Conservation (phyloP, 2,329 filamentous ascomycete species). For the Scedosporium apiospermum region DNA sequence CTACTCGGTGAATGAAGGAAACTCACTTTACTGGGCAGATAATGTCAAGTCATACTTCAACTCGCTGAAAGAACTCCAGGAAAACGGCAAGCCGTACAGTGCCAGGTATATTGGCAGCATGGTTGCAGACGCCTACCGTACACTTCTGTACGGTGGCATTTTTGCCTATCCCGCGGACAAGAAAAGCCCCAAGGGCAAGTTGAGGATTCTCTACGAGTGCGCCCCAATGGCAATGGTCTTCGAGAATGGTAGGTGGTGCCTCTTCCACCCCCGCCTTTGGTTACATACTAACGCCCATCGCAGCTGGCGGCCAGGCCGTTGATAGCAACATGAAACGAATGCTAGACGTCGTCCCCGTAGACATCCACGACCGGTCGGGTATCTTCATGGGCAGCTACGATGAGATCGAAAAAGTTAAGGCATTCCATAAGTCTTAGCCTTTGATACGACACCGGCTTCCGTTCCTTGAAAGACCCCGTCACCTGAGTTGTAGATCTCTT, state of each 20-base stretch:
- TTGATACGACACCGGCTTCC: no score
- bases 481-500: no score
- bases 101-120: slow-evolving; percentile 94
- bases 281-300: slow-evolving; percentile 8
- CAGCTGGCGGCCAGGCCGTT: slow-evolving; percentile 84
- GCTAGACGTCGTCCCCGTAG: slow-evolving; percentile 78
- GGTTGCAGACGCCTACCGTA: slow-evolving; percentile 97
- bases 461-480: no score
- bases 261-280: not conserved
- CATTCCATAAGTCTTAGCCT: slow-evolving; percentile 51
- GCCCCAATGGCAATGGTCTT: slow-evolving; percentile 99
- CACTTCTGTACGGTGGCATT: slow-evolving; percentile 87
- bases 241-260: slow-evolving; percentile 69
- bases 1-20: slow-evolving; percentile 98
- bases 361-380: slow-evolving; percentile 90
- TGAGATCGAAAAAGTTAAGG: slow-evolving; percentile 92
- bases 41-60: slow-evolving; percentile 81
- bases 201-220: slow-evolving; percentile 95
- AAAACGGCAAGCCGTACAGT: slow-evolving; percentile 80
- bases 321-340: slow-evolving; percentile 87
- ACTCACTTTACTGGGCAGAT: slow-evolving; percentile 93
- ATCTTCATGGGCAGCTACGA: slow-evolving; percentile 95
- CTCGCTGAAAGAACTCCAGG: slow-evolving; percentile 70
- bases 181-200: slow-evolving; percentile 97
- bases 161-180: slow-evolving; percentile 97